These are phyloP conservation scores for Multifurca ochricompacta DNA, from an alignment of 768 basidiomycete species.

Conservation along the genomic window DNA sequence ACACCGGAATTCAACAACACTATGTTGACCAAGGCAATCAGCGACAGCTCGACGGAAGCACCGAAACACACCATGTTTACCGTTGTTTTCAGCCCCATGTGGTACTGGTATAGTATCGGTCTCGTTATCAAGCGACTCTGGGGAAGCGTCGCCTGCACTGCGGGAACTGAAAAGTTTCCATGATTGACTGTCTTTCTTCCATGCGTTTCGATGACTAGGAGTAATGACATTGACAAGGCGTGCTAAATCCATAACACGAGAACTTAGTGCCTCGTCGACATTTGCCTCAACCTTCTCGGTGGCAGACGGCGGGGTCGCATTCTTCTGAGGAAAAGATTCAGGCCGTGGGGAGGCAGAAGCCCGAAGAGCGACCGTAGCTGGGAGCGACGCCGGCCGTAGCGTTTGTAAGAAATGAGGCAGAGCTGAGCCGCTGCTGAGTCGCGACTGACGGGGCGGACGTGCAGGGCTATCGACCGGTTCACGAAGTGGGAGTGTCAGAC, in stretches of 20 bases:
- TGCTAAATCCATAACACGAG: slow-evolving; percentile 46
- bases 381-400: slow-evolving; percentile 63
- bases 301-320: background rate
- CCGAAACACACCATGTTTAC: background rate
- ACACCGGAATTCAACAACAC: slow-evolving; percentile 22
- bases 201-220: slow-evolving; percentile 65
- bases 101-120: slow-evolving; percentile 17
- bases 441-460: slow-evolving; percentile 22
- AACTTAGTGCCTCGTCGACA: slow-evolving; percentile 23
- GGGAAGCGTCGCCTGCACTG: slow-evolving; percentile 23
- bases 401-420: slow-evolving; percentile 51
- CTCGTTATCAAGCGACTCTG: slow-evolving; percentile 28
- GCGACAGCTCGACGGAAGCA: background rate
- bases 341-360: slow-evolving; percentile 15
- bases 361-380: slow-evolving; percentile 52
- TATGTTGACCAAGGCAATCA: background rate
- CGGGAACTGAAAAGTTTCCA: slow-evolving; percentile 49
- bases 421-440: slow-evolving; percentile 30
- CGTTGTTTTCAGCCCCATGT: slow-evolving; percentile 22
- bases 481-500: slow-evolving; percentile 30
- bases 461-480: slow-evolving; percentile 26
- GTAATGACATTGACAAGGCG: slow-evolving; percentile 60
- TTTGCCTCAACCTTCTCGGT: slow-evolving; percentile 15
- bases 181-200: slow-evolving; percentile 54
- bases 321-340: slow-evolving; percentile 11